Evolutionary conservation across 805 yeast species (phyloP).

Genomic region (Cyberlindnera veronae): DNA sequence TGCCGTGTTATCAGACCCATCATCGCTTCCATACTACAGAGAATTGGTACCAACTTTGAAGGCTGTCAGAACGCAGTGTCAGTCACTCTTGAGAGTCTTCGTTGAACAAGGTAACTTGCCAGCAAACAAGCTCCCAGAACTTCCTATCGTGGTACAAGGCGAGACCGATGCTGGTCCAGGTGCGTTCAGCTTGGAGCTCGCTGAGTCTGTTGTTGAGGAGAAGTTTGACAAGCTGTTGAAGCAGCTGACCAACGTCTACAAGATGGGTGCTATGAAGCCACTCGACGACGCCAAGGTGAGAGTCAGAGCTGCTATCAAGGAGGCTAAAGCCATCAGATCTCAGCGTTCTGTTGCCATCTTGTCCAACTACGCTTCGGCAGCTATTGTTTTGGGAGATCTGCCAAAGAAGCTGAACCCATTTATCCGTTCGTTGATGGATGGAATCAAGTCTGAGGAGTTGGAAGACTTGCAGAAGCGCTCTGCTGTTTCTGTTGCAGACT

Average conservation of each 20-base stretch:
- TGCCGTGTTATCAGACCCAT: conserved; percentile 39
- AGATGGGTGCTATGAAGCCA: conserved; percentile 66
- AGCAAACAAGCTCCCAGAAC: conserved; percentile 66
- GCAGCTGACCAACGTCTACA: conserved; percentile 60
- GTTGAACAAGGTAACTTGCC: conserved; percentile 73
- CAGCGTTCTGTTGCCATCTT: conserved; percentile 57
- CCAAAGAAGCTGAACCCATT: conserved; percentile 88
- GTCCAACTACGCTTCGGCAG: conserved; percentile 76
- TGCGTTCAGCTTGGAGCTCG: conserved; percentile 79
- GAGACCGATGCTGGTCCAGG: conserved; percentile 92
- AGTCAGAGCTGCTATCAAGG: conserved; percentile 60
- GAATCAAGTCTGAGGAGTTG: conserved; percentile 73
- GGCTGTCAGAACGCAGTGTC: conserved; percentile 83
- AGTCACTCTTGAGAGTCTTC: conserved; percentile 75
- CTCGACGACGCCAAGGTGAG: conserved; percentile 77
- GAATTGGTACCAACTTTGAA: conserved; percentile 85
- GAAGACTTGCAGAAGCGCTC: conserved; percentile 64
- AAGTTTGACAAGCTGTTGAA: conserved; percentile 64
- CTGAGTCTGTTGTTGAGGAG: conserved; percentile 63
- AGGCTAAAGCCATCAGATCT: conserved; percentile 52
- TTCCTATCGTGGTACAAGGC: conserved; percentile 91
- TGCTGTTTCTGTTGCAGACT: conserved; percentile 61
- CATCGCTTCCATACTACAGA: conserved; percentile 55
- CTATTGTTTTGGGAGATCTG: conserved; percentile 56
- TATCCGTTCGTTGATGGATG: conserved; percentile 88